Conservation (phyloP, 352 stramenopile species). For the Globisporangium paroecandrum region DNA sequence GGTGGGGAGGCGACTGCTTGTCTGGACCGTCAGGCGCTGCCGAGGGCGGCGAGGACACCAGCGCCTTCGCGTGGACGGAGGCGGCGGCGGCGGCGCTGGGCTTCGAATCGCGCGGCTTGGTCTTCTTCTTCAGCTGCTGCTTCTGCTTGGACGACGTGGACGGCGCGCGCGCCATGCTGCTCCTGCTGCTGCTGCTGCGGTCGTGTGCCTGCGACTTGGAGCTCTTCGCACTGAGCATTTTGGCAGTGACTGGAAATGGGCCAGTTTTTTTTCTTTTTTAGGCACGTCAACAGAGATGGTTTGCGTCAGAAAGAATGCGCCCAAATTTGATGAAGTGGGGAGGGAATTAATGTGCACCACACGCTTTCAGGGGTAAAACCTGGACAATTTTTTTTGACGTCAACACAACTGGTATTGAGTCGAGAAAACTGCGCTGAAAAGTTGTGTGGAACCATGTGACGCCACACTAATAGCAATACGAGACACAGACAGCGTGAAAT, state of each 20-base stretch:
- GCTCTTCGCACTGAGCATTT: conserved; percentile 9
- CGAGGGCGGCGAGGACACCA: background rate
- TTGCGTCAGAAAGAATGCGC: background rate
- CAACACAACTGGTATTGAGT: background rate
- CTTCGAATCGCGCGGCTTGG: background rate
- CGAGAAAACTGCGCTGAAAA: background rate
- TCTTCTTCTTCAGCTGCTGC: conserved; percentile 5
- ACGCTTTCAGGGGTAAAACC: background rate
- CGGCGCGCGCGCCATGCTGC: conserved; percentile 3
- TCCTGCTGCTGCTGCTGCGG: background rate
- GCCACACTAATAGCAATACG: background rate
- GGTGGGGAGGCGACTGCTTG: background rate
- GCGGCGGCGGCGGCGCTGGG: background rate
- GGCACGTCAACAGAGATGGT: background rate
- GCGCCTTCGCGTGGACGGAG: background rate
- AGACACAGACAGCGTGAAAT: background rate
- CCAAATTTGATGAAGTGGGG: background rate
- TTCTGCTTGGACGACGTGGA: conserved; percentile 1
- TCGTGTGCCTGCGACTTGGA: background rate
- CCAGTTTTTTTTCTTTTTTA: background rate
- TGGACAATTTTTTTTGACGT: no score
- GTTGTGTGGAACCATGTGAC: background rate
- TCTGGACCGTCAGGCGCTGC: background rate
- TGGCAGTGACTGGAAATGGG: background rate
- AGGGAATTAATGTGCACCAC: background rate